Conservation (phyloP, 2,329 filamentous ascomycete genomes). For the Pestalotiopsis sp. region DNA sequence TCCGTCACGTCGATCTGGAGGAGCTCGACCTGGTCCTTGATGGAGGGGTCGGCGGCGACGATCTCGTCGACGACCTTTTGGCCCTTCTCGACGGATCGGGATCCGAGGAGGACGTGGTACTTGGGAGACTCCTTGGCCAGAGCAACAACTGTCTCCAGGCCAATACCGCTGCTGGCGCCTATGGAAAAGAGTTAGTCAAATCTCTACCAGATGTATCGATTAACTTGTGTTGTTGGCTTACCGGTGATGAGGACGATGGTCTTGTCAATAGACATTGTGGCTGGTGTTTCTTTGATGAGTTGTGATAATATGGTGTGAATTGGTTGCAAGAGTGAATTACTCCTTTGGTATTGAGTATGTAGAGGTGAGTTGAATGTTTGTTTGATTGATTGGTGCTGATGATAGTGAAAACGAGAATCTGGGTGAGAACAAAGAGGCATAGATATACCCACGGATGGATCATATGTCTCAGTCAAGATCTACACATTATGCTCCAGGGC, state of each 20-base stretch:
- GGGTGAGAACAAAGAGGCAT: background rate
- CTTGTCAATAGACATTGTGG: background rate
- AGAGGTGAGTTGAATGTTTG: background rate
- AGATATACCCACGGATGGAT: background rate
- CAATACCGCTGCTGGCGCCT: conserved; percentile 49
- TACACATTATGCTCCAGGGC: background rate
- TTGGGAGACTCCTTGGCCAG: conserved; percentile 37
- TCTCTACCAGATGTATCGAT: background rate
- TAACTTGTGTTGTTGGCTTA: background rate
- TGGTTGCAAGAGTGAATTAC: background rate
- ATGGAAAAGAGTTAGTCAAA: background rate
- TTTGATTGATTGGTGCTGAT: background rate
- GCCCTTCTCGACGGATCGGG: conserved; percentile 40
- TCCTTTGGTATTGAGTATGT: background rate
- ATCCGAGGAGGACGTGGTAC: conserved; percentile 42
- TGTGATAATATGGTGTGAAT: background rate
- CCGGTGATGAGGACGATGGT: background rate
- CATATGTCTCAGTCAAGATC: background rate
- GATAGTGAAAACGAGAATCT: background rate
- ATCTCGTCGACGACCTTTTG: conserved; percentile 30
- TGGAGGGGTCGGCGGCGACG: conserved; percentile 45
- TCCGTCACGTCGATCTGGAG: conserved; percentile 61
- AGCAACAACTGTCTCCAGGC: conserved; percentile 41
- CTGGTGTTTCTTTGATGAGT: background rate
- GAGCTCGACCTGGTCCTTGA: conserved; percentile 57